Base-by-base conservation (phyloP, 148 eudicot species). In the Silene conica region DNA sequence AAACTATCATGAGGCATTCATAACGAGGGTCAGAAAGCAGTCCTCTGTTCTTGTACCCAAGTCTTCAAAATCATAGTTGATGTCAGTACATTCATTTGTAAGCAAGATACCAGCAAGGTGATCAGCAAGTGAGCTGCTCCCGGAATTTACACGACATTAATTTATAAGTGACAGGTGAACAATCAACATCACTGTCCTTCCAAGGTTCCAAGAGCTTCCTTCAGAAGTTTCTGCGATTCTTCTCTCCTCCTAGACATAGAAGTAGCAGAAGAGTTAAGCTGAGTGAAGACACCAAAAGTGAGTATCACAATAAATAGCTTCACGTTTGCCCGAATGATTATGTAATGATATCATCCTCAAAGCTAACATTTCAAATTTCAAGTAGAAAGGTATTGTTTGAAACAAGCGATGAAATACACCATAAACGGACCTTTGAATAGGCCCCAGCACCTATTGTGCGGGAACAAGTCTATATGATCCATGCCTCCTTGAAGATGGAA, bases 121-220 rank as follows among this genome's bases (percentile, higher is more conserved):
- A 63, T 26, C 45, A 63, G 13, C 57, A 10, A 18, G 20, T 8
- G 31, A 64, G 43, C 12, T 9, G 21, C 46, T 25, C 62, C 3
- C 9, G 68, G 13, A 14, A 63, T 50, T 63, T 67, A 63, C 2
- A 12, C 28, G 71, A 28, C 13, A 12, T 11, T 65, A 70, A 61
- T 48, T 28, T 14, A 19, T 1, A 38, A 15, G 2, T 34, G 56
- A 43, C 14, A 3, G 0, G 55, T 50, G 55, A 50, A 11, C 14
- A n/a, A 5, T 20, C 21, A 8, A 13, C 23, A 18, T 76, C 85
- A 82, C 28, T 92, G 85, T 73, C 87, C 92, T 61, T 92, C 92
- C 57, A 92, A 75, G n/a, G 93, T 89, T 71, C 82, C 85, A 63
- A 89, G 88, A 52, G 97, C 94, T 78, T 92, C 97, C 81, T 88